Percentiles rank a stretch among this genome's conserved stretches.
Evolutionary conservation across 176 grass and related monocot genomes (phyloP).

Genomic region (Avena sativa): DNA sequence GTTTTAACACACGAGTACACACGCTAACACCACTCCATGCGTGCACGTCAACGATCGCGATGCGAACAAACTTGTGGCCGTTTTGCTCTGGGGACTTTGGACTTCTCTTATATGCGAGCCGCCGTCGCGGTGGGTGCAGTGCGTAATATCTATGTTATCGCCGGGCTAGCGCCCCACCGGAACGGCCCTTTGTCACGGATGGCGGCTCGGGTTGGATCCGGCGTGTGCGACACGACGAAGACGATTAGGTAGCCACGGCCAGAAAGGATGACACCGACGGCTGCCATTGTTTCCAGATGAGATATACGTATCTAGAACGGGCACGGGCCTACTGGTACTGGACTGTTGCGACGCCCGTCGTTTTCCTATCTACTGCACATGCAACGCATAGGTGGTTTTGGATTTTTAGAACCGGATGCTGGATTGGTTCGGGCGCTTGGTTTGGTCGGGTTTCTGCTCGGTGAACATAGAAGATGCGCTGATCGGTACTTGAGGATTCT

Average conservation of each 20-base stretch:
- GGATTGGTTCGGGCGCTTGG: not conserved
- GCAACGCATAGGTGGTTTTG: not conserved
- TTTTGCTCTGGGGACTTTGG: not conserved
- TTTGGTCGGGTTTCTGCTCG: not conserved
- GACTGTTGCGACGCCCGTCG: not conserved
- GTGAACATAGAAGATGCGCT: too few species aligned
- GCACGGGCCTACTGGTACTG: too few species aligned
- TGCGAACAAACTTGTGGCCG: not conserved
- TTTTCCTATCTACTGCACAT: not conserved
- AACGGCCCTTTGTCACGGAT: not conserved
- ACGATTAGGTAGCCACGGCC: not conserved
- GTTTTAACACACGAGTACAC: too few species aligned
- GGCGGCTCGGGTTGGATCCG: not conserved
- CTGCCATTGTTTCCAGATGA: not conserved
- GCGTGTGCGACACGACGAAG: not conserved
- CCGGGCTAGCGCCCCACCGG: not conserved
- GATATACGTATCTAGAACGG: too few species aligned
- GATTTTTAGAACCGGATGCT: too few species aligned
- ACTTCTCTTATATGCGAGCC: not conserved
- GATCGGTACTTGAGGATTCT: not conserved
- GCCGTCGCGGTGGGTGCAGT: not conserved
- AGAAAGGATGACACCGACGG: not conserved
- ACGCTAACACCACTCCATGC: not conserved
- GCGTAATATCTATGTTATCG: conserved; percentile 29
- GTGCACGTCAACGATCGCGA: not conserved